These are phyloP conservation scores for Gastroboletus turbinatus DNA, from an alignment of 1,284 basidiomycete species.

Conservation along the genomic window DNA sequence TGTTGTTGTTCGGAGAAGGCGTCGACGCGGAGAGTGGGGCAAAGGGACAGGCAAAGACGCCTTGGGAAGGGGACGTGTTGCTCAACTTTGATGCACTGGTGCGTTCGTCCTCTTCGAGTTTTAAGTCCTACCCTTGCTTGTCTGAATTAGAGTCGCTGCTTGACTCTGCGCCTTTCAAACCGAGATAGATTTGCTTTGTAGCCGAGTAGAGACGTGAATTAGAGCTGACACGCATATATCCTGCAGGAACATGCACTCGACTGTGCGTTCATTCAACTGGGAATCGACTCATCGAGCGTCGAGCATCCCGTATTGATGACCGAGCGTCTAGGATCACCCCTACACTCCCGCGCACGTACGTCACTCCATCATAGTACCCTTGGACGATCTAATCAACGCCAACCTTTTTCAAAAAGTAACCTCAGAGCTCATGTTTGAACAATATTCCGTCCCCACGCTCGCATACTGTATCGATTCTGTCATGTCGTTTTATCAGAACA, in stretches of 20 bases:
- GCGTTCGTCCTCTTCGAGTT: slow-evolving; percentile 36
- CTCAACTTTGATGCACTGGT: slow-evolving; percentile 91
- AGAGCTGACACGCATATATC: neutral
- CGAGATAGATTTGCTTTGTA: neutral
- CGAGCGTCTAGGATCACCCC: slow-evolving; percentile 86
- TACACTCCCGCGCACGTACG: slow-evolving; percentile 85
- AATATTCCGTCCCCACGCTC: slow-evolving; percentile 85
- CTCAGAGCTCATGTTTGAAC: slow-evolving; percentile 96
- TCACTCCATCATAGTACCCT: slow-evolving; percentile 16
- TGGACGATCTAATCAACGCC: neutral
- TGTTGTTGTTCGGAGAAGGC: slow-evolving; percentile 83
- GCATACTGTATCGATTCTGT: slow-evolving; percentile 89
- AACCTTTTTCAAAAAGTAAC: slow-evolving; percentile 53
- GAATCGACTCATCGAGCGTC: slow-evolving; percentile 77
- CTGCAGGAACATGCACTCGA: slow-evolving; percentile 91
- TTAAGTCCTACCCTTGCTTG: neutral
- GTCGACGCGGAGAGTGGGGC: slow-evolving; percentile 83
- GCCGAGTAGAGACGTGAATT: neutral
- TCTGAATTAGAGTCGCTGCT: neutral
- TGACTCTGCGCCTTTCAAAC: neutral
- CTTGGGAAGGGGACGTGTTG: slow-evolving; percentile 90
- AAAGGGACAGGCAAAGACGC: slow-evolving; percentile 71
- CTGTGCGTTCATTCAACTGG: slow-evolving; percentile 86
- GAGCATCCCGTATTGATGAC: slow-evolving; percentile 94
- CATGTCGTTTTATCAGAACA: slow-evolving; percentile 89